phyloP scores from a whole-genome alignment of 768 basidiomycete species.

The Mycena belliarum region DNA sequence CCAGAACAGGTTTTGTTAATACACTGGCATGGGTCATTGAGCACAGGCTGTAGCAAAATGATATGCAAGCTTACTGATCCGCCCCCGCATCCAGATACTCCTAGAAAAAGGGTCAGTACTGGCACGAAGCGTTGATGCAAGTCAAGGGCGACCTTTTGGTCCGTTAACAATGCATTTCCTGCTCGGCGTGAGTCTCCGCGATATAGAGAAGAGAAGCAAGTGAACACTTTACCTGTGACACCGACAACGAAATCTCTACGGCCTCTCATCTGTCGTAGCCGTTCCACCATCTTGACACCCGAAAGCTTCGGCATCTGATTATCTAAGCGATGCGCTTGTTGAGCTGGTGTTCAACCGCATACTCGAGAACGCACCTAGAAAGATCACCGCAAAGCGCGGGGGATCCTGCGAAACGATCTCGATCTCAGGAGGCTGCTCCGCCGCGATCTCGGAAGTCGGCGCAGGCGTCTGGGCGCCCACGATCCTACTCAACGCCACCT shows the following conservation, averaged over 20 bases:
- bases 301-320: conserved; percentile 73
- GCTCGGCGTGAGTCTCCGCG: neutral
- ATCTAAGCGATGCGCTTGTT: conserved; percentile 22
- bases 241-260: conserved; percentile 65
- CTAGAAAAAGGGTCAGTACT: conserved; percentile 15
- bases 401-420: neutral
- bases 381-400: conserved; percentile 27
- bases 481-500: conserved; percentile 59
- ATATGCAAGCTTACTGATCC: conserved; percentile 45
- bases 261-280: conserved; percentile 48
- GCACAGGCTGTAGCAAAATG: neutral
- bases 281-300: conserved; percentile 54
- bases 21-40: conserved; percentile 37
- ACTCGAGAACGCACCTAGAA: conserved; percentile 14
- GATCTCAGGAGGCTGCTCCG: conserved; percentile 26
- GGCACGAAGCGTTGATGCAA: neutral
- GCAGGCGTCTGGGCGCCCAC: conserved; percentile 30
- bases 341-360: neutral
- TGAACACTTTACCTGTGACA: conserved; percentile 45
- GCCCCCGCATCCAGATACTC: conserved; percentile 61
- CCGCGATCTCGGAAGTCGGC: neutral
- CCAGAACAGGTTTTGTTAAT: conserved; percentile 63
- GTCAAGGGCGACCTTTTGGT: conserved; percentile 40
- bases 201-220: neutral
- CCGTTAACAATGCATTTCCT: conserved; percentile 45